phyloP scores from a whole-genome alignment of 495 filamentous ascomycete genomes.

The Hypoxylon fragiforme region DNA sequence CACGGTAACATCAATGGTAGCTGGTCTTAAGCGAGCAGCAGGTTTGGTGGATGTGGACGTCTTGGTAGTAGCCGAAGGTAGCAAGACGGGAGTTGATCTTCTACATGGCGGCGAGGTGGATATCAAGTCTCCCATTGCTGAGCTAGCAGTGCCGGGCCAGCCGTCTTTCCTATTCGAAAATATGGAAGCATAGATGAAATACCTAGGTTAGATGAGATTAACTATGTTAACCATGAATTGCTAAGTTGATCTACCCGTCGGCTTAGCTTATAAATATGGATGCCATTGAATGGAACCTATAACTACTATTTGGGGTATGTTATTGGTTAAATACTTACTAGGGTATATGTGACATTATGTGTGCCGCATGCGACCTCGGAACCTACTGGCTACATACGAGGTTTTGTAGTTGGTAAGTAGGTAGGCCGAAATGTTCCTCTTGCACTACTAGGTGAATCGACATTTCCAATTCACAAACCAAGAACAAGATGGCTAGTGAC shows the following conservation, averaged over 20 bases:
- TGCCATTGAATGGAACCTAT: too few species aligned
- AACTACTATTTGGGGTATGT: too few species aligned
- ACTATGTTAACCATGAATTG: too few species aligned
- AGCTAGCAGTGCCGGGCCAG: conserved; percentile 73
- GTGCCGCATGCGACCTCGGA: too few species aligned
- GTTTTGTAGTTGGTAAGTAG: too few species aligned
- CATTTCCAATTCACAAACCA: background rate
- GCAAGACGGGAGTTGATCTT: conserved; percentile 62
- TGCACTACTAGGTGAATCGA: background rate
- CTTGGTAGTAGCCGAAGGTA: conserved; percentile 69
- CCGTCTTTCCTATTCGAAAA: conserved; percentile 82
- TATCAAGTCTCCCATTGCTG: conserved; percentile 60
- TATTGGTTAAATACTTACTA: too few species aligned
- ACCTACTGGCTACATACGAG: too few species aligned
- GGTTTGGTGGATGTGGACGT: conserved; percentile 66
- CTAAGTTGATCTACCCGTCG: too few species aligned
- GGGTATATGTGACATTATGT: too few species aligned
- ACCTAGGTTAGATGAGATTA: conserved; percentile 1
- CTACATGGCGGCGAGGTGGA: conserved; percentile 57
- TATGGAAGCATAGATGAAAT: conserved; percentile 13
- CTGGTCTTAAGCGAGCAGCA: conserved; percentile 60
- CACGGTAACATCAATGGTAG: conserved; percentile 60
- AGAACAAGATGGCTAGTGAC: conserved; percentile 16
- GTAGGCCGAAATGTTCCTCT: background rate
- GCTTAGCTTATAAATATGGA: too few species aligned